Evolutionary conservation across 176 grass and related monocot species (phyloP).

Genomic region (Aechmea fasciata): DNA sequence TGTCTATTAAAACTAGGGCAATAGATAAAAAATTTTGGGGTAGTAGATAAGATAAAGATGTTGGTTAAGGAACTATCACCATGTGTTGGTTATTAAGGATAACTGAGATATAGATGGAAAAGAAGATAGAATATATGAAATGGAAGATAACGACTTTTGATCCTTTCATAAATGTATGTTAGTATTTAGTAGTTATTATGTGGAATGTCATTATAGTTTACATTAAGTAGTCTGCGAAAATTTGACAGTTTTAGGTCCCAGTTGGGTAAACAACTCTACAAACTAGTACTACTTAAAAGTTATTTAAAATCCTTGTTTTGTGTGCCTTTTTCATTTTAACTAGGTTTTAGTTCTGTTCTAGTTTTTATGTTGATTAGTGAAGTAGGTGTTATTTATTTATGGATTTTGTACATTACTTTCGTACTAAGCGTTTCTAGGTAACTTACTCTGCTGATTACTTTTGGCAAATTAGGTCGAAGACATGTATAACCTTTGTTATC

Average conservation of each 20-base stretch:
- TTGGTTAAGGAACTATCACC: too few species aligned
- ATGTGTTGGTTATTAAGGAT: too few species aligned
- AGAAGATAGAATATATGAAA: too few species aligned
- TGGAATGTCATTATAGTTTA: too few species aligned
- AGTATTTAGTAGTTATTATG: too few species aligned
- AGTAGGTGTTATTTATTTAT: neutral
- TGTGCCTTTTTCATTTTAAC: neutral
- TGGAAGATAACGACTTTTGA: too few species aligned
- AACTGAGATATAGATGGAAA: too few species aligned
- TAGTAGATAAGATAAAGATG: too few species aligned
- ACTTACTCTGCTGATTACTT: neutral
- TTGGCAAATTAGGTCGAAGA: neutral
- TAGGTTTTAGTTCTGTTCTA: neutral
- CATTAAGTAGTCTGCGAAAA: neutral
- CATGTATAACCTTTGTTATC: neutral
- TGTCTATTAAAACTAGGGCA: too few species aligned
- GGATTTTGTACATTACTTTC: neutral
- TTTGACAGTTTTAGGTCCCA: neutral
- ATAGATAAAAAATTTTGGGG: too few species aligned
- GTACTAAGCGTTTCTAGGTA: neutral
- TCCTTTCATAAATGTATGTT: too few species aligned
- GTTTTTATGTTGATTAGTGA: neutral
- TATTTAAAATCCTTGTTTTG: neutral
- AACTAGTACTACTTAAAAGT: neutral
- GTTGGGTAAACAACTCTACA: neutral